Base-by-base conservation (phyloP, 2,329 filamentous ascomycete genomes). In the Colletotrichum brevisporum region DNA sequence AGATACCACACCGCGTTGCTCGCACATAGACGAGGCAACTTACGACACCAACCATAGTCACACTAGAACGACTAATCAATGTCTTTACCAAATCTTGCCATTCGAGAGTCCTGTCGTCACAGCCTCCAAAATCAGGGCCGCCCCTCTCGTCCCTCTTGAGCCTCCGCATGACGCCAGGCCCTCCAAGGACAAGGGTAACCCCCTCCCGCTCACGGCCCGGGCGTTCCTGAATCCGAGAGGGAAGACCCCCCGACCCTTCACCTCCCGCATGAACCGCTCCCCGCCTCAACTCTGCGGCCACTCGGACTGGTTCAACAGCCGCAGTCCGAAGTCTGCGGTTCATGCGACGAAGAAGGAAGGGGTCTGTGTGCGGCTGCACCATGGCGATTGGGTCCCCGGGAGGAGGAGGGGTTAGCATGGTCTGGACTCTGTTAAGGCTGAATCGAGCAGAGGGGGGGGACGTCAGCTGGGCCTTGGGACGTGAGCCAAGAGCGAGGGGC, bases 1-100 rank as follows among this genome's bases (percentile, higher is more conserved):
- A 65, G 61, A 68, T 68, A 68, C 65, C 65, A 65, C 31, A 48
- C 12, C 51, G 53, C 62, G 53, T 54, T 52, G 65, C 53, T 59
- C 62, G 31, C 5, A 54, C 36, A 53, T 47, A 59, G 65, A 65
- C n/a, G 41, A 61, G 52, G 47, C 47, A 60, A 31, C 16, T n/a
- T 13, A 52, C 24, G 31, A 60, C 31, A 52, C 21, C 57, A 51
- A 60, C 43, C 18, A 60, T 60, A 60, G 48, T 27, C 31, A 41
- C 52, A 60, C 18, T 52, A 13, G 31, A 52, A 26, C 21, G 53
- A 56, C 31, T 54, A 10, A 39, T 36, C 3, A 31, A 31, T 36
- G 31, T 36, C 31, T 36, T 10, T 36, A 36, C 10, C 31, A 36
- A 36, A 43, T 43, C 4, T 15, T 43, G 10, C 9, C 6, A 1